Evolutionary conservation across 257 asterid species (phyloP).

Genomic region (Rehmannia glutinosa): DNA sequence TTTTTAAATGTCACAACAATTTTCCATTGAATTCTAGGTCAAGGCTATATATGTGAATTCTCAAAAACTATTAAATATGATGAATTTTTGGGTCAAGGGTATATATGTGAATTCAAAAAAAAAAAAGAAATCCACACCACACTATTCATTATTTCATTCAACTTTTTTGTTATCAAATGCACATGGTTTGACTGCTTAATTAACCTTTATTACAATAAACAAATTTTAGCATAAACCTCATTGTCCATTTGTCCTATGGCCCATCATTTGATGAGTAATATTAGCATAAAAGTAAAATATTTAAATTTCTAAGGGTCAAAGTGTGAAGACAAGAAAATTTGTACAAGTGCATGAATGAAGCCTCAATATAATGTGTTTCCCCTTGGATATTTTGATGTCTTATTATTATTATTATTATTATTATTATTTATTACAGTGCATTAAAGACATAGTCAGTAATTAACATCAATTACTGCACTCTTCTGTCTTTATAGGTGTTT

Average conservation of each 20-base stretch:
- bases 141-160: neutral
- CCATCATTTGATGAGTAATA: neutral
- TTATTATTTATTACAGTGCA: neutral
- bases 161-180: slow-evolving; percentile 12
- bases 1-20: no score
- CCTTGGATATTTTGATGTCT: slow-evolving; percentile 18
- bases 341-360: slow-evolving; percentile 23
- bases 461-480: slow-evolving; percentile 9
- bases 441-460: slow-evolving; percentile 16
- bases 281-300: neutral
- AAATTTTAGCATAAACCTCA: neutral
- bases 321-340: neutral
- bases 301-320: neutral
- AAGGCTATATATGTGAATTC: no score
- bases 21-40: no score
- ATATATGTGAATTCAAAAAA: neutral
- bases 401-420: slow-evolving; percentile 7
- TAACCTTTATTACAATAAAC: slow-evolving; percentile 4
- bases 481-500: slow-evolving; percentile 11
- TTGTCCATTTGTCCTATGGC: neutral
- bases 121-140: neutral
- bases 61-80: no score
- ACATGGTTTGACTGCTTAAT: slow-evolving; percentile 11
- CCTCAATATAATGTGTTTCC: neutral
- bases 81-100: neutral